A percentile compares a stretch with the other conserved stretches of the same genome.
phyloP scores from a whole-genome alignment of 2,329 filamentous ascomycete species.

The Aspergillus japonicus region DNA sequence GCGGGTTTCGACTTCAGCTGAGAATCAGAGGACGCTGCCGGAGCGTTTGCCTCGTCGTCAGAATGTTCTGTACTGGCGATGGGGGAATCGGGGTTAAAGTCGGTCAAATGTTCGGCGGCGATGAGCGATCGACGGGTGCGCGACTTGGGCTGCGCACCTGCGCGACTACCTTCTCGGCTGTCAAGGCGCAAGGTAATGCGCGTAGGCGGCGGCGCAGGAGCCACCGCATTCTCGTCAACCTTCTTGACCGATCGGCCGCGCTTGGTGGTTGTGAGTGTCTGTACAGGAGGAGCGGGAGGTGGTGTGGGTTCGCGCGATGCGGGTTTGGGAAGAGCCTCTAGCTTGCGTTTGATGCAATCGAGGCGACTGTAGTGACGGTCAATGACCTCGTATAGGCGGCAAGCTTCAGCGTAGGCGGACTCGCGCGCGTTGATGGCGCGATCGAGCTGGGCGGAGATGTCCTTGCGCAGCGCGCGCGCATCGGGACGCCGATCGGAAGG shows the following conservation, averaged over 20 bases:
- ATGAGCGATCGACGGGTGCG: conserved; percentile 38
- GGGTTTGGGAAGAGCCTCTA: conserved; percentile 61
- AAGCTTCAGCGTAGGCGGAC: conserved; percentile 56
- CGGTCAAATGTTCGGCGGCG: conserved; percentile 36
- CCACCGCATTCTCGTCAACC: conserved; percentile 26
- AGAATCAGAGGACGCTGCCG: conserved; percentile 22
- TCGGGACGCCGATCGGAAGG: conserved; percentile 51
- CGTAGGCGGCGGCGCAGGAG: conserved; percentile 28
- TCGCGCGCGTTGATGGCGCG: conserved; percentile 56
- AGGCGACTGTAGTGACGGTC: conserved; percentile 58
- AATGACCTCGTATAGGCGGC: conserved; percentile 57
- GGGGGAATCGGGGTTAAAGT: conserved; percentile 45
- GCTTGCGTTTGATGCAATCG: conserved; percentile 60
- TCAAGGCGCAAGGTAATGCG: conserved; percentile 47
- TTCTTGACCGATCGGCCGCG: conserved; percentile 44
- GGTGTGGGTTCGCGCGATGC: conserved; percentile 62
- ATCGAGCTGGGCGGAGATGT: conserved; percentile 58
- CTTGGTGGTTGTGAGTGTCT: conserved; percentile 29
- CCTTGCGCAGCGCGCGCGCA: conserved; percentile 51
- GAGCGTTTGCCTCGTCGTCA: conserved; percentile 39
- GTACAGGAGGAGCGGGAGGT: conserved; percentile 39
- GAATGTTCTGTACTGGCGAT: conserved; percentile 49
- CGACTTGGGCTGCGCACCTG: conserved; percentile 31
- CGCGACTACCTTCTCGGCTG: conserved; percentile 20
- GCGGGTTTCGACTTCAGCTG: conserved; percentile 17